These are phyloP conservation scores for Aspergillus alliaceus DNA, from an alignment of 2,329 filamentous ascomycete genomes.

Conservation along the genomic window DNA sequence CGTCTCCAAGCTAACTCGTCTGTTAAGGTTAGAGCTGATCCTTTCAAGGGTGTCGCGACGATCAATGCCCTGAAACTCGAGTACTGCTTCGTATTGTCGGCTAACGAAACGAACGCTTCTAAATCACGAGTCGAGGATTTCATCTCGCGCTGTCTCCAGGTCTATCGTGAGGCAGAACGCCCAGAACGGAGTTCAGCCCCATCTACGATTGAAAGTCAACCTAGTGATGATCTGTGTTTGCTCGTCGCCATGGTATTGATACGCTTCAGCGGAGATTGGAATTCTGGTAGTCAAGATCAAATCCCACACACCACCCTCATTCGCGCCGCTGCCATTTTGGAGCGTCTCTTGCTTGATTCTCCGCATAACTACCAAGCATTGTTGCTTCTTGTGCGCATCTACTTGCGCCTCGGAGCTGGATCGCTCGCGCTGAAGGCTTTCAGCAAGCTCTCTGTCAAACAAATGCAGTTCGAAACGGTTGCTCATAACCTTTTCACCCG, in stretches of 20 bases:
- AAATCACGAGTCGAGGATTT: slow-evolving; percentile 36
- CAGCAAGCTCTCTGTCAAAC: slow-evolving; percentile 48
- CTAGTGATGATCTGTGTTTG: slow-evolving; percentile 45
- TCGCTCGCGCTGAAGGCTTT: slow-evolving; percentile 49
- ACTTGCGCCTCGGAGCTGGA: slow-evolving; percentile 44
- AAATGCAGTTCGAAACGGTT: slow-evolving; percentile 50
- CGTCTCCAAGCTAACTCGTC: slow-evolving; percentile 3
- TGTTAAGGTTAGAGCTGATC: slow-evolving; percentile 17
- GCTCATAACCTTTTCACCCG: slow-evolving; percentile 50
- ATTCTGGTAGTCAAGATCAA: slow-evolving; percentile 17
- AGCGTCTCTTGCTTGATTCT: slow-evolving; percentile 41
- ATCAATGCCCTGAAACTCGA: slow-evolving; percentile 48
- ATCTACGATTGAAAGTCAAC: slow-evolving; percentile 44
- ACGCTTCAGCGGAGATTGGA: slow-evolving; percentile 25
- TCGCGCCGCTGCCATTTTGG: slow-evolving; percentile 40
- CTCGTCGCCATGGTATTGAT: slow-evolving; percentile 46
- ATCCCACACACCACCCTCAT: slow-evolving; percentile 33
- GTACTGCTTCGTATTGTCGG: slow-evolving; percentile 41
- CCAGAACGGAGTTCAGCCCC: slow-evolving; percentile 24
- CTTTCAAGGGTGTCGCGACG: slow-evolving; percentile 29
- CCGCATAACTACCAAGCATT: slow-evolving; percentile 49
- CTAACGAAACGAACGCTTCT: slow-evolving; percentile 25
- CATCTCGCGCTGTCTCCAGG: slow-evolving; percentile 38
- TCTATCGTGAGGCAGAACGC: slow-evolving; percentile 27
- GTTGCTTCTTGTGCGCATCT: slow-evolving; percentile 45